phyloP scores from a whole-genome alignment of 1,284 basidiomycete genomes.

The Schizopora paradoxa region DNA sequence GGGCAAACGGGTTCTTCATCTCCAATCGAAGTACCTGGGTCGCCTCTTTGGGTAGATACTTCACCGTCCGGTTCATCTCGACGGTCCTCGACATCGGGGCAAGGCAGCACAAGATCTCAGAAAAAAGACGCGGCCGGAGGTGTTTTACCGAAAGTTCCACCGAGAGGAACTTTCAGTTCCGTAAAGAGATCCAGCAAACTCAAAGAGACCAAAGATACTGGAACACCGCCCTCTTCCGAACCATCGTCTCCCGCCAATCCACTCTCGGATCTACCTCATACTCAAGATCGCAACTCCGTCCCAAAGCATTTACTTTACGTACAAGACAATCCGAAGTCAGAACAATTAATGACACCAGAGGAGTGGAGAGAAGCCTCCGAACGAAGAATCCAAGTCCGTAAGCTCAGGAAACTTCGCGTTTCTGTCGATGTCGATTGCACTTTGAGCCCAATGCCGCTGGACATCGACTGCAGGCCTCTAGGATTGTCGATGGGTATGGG shows the following conservation, averaged over 20 bases:
- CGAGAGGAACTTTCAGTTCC: neutral
- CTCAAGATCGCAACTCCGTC: neutral
- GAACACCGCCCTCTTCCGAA: neutral
- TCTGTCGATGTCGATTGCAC: neutral
- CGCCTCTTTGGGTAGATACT: neutral
- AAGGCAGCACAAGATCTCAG: neutral
- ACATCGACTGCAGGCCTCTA: conserved; percentile 12
- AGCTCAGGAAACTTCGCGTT: neutral
- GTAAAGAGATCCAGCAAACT: too few species aligned
- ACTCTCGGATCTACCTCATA: neutral
- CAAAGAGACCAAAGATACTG: too few species aligned
- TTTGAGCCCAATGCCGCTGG: conserved; percentile 2
- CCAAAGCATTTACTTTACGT: neutral
- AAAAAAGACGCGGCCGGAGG: neutral
- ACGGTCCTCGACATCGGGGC: neutral
- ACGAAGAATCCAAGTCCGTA: conserved; percentile 2
- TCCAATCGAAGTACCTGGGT: neutral
- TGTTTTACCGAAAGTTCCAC: neutral
- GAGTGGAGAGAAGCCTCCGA: conserved; percentile 11
- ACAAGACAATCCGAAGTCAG: neutral
- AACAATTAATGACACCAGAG: conserved; percentile 4
- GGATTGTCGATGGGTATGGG: conserved; percentile 6
- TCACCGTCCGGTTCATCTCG: neutral
- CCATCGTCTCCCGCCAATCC: neutral
- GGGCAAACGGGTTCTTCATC: neutral